These are phyloP conservation scores for Arthroderma sp. DNA, from an alignment of 2,329 filamentous ascomycete genomes.

Conservation along the genomic window DNA sequence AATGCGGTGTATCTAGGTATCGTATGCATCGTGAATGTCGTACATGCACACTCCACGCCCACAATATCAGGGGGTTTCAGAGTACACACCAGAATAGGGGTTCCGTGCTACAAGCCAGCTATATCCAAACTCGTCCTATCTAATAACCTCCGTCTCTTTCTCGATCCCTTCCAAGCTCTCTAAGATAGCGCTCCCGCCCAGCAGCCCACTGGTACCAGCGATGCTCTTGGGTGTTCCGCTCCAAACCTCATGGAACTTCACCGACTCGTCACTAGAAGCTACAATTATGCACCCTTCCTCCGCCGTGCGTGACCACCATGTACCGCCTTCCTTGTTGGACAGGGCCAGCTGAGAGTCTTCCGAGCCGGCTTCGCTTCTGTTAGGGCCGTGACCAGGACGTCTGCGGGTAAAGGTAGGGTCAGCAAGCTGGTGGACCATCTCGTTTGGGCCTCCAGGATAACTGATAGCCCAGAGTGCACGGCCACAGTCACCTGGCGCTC, in stretches of 20 bases:
- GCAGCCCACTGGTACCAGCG: conserved; percentile 44
- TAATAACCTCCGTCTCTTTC: conserved; percentile 48
- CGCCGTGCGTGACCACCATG: conserved; percentile 44
- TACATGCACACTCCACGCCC: background rate
- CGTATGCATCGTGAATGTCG: background rate
- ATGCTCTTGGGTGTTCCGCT: conserved; percentile 47
- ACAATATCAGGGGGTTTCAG: background rate
- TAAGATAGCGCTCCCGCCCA: conserved; percentile 75
- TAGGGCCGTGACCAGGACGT: background rate
- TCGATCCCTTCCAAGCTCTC: conserved; percentile 72
- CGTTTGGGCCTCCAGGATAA: conserved; percentile 56
- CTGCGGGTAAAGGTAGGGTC: background rate
- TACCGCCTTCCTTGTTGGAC: conserved; percentile 40
- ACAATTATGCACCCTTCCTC: conserved; percentile 80
- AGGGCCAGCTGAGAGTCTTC: background rate
- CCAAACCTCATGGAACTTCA: conserved; percentile 97
- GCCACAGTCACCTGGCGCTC: conserved; percentile 27
- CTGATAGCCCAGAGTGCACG: conserved; percentile 72
- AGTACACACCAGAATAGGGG: background rate
- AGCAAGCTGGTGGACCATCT: conserved; percentile 8
- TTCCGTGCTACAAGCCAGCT: background rate
- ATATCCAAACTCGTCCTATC: conserved; percentile 32
- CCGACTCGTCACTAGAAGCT: conserved; percentile 77
- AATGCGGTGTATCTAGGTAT: background rate
- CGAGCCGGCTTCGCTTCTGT: background rate